A percentile compares a stretch with the other conserved stretches of the same genome.
Evolutionary conservation across 192 early-diverging fungal genomes (phyloP).

Genomic region (Haplosporangium gracile): DNA sequence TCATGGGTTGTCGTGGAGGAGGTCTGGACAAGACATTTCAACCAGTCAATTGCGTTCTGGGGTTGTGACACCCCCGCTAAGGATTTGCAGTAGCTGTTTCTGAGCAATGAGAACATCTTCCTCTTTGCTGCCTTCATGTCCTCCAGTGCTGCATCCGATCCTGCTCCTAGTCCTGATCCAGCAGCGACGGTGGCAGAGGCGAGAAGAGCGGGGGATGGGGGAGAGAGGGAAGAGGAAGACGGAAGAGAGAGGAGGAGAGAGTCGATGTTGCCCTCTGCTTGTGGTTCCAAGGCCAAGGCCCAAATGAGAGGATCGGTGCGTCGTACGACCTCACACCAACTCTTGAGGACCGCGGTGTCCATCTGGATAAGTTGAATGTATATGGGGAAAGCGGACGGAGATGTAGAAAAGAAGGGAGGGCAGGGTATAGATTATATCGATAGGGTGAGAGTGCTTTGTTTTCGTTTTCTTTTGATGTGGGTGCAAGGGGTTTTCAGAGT

Average conservation of each 20-base stretch:
- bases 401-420: not conserved
- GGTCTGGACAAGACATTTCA: conserved; percentile 49
- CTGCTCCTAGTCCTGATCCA: not conserved
- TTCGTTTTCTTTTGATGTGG: not conserved
- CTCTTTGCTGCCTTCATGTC: not conserved
- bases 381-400: not conserved
- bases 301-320: conserved; percentile 46
- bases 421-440: not conserved
- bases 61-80: conserved; percentile 6
- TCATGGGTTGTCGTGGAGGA: not conserved
- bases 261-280: not conserved
- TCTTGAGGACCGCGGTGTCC: conserved; percentile 42
- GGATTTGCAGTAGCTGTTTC: conserved; percentile 22
- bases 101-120: not conserved
- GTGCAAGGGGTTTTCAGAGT: too few species aligned
- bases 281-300: conserved; percentile 36
- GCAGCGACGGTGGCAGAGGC: not conserved
- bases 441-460: not conserved
- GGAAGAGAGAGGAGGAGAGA: not conserved
- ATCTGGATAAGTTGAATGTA: not conserved
- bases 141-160: not conserved
- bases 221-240: not conserved
- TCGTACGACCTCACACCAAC: conserved; percentile 47
- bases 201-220: not conserved
- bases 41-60: conserved; percentile 31